Evolutionary conservation across 805 yeast genomes (phyloP), one percentile per base, ranked within the genome.

Genomic region (Maudiozyma turicensis): DNA sequence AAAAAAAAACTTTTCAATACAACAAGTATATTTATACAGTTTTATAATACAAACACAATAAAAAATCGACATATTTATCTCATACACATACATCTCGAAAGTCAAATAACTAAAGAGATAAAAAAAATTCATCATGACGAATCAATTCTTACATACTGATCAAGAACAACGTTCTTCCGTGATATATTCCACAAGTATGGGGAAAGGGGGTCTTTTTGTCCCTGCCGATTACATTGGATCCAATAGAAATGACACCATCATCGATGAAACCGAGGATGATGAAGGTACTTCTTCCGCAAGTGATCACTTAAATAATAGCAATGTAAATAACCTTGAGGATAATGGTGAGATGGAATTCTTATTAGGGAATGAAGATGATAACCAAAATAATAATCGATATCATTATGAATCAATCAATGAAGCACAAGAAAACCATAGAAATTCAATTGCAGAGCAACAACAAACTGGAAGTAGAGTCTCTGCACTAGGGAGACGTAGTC

Each of bases 101-200:
- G 26, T 20, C 26, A 14, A 35, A 38, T 38, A 14, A 38, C 8
- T 9, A 20, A 13, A 35, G 38, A 35, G 13, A 35, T 14, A 35
- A 5, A 9, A 35, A 13, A 35, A 35, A 9, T 28, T 20, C 26
- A 20, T 20, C 26, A 54, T 54, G 57, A 9, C 53, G 9, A 54
- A 51, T 34, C 68, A 65, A 50, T 65, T 65, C 48, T 50, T 52
- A 14, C 60, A 61, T 41, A 60, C 64, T 3, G 51, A 61, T 5
- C 51, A 53, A 20, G 61, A 59, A 49, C 57, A 66, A 42, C 58
- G 65, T 20, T 60, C 68, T 1, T 64, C 68, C 6, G 55, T 64
- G 20, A 57, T 65, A 8, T 63, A 60, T 47, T 65, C 69, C 5
- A 60, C 62, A 6, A 61, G 66, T 54, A 56, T 51, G 14, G 67